Base-by-base conservation (phyloP, 352 stramenopile genomes). In the Aphanomyces astaci region DNA sequence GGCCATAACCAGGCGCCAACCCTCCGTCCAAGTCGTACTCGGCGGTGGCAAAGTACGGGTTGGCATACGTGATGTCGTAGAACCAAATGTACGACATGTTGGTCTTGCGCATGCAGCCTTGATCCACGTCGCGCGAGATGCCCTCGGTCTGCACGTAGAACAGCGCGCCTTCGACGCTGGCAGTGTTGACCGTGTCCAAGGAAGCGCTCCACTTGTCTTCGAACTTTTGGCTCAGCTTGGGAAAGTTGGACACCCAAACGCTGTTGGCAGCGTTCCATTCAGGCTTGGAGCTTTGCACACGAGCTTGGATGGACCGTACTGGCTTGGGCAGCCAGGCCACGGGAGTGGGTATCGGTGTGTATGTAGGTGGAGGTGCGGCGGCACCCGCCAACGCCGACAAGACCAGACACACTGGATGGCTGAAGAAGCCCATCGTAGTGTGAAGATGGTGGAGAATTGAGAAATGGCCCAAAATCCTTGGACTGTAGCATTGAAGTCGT, bases 251-350 rank as follows among this genome's bases (percentile, higher is more conserved):
- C 7, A 70, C 51, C 51, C 67, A 89, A 19, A 73, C 73, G 27
- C 76, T 75, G 2, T 70, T 49, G 10, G 36, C 32, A 7, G 32
- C 28, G 71, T 75, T 71, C 40, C 74, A 80, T 19, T 73, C 68
- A 0, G 81, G 81, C 2, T 64, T 63, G 31, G 79, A 70, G 22
- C 75, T 76, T 64, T 89, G 74, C 4, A 89, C 78, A 22, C 84
- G 84, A 15, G 80, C 81, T 30, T 89, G 78, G 31, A 89, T 74
- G 9, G 75, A 70, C 17, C 55, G 78, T 15, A 92, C 75, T 22
- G 73, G 51, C 32, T 72, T 76, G 71, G 74, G 87, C 4, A 55
- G 56, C 13, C 69, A 30, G 10, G 54, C 70, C 11, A 4, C 65
- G 27, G 54, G 22, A 19, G 51, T 31, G 3, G 55, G 3, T 1